phyloP scores from a whole-genome alignment of 805 yeast genomes.

The Pichia membranifaciens region DNA sequence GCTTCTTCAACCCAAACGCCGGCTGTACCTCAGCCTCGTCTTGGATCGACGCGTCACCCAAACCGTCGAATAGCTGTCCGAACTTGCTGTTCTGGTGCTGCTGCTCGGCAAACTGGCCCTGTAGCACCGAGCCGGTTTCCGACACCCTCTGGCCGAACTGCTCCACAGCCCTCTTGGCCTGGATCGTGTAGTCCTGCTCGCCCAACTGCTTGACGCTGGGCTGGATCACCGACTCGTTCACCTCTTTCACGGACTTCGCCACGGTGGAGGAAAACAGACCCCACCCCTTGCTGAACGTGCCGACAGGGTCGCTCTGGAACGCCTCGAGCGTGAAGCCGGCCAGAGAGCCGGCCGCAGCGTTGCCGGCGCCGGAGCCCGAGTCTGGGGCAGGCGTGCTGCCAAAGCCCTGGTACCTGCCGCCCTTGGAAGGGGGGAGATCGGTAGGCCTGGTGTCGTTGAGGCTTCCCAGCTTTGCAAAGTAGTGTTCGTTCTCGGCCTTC shows the following conservation, averaged over 20 bases:
- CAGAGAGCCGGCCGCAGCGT: constrained; percentile 34
- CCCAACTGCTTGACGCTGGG: constrained; percentile 83
- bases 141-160: constrained; percentile 94
- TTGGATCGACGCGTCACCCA: constrained; percentile 26
- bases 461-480: constrained; percentile 74
- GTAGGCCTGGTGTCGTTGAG: constrained; percentile 69
- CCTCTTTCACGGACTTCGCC: constrained; percentile 75
- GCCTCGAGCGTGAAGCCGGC: constrained; percentile 59
- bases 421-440: constrained; percentile 83
- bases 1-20: constrained; percentile 61
- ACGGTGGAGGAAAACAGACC: constrained; percentile 84
- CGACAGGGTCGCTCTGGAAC: constrained; percentile 78
- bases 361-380: constrained; percentile 29
- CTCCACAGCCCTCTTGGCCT: constrained; percentile 88
- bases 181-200: constrained; percentile 71
- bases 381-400: constrained; percentile 70
- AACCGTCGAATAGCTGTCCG: constrained; percentile 51
- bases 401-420: constrained; percentile 89
- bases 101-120: constrained; percentile 33
- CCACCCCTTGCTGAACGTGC: constrained; percentile 92
- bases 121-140: constrained; percentile 75
- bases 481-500: constrained; percentile 67
- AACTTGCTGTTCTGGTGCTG: constrained; percentile 34
- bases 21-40: constrained; percentile 41
- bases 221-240: constrained; percentile 80